These are phyloP conservation scores for Arctium minus DNA, from an alignment of 129 eudicot species.

Conservation along the genomic window DNA sequence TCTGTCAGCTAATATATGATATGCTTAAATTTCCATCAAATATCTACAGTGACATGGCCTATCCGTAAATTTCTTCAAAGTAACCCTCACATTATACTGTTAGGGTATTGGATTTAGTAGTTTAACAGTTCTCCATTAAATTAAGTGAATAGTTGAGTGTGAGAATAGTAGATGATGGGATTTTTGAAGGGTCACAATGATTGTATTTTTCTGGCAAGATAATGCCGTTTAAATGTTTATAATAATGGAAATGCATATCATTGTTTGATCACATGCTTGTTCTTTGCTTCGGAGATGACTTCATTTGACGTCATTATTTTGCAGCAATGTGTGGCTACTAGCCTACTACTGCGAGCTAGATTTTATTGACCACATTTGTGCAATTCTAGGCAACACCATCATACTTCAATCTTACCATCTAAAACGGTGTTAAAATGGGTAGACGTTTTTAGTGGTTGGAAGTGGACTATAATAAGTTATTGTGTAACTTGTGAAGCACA, in stretches of 20 bases:
- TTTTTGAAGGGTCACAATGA: not conserved
- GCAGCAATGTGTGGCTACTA: not conserved
- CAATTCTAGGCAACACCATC: not conserved
- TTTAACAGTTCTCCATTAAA: not conserved
- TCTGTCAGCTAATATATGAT: not conserved
- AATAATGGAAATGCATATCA: not conserved
- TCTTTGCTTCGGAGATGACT: not conserved
- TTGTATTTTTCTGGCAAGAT: not conserved
- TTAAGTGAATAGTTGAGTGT: not conserved
- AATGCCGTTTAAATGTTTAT: not conserved
- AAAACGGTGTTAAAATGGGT: not conserved
- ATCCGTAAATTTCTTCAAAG: not conserved
- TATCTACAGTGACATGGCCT: not conserved
- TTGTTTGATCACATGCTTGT: not conserved
- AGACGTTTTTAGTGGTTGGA: not conserved
- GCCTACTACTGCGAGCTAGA: not conserved
- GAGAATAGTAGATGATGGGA: not conserved
- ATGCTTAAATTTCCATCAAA: not conserved
- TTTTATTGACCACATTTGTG: not conserved
- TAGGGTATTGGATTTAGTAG: not conserved
- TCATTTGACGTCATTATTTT: not conserved
- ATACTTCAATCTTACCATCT: not conserved
- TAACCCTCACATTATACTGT: not conserved
- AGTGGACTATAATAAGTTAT: not conserved
- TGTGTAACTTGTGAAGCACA: not conserved